These are phyloP conservation scores for Isatis tinctoria DNA, from an alignment of 345 rosid species.

Conservation along the genomic window DNA sequence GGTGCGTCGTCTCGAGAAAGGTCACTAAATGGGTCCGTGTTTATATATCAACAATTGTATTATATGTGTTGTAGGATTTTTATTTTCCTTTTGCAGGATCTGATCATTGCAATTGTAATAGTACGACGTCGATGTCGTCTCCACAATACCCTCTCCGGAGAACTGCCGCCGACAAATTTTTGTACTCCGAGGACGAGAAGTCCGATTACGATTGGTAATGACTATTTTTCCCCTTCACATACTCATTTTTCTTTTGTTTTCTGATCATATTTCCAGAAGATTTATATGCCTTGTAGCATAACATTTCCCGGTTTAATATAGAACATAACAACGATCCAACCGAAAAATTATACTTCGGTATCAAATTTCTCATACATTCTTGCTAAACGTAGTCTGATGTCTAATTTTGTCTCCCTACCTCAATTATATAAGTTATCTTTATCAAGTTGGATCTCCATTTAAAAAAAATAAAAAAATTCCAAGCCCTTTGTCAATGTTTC, in stretches of 20 bases:
- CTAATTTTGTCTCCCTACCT: not conserved
- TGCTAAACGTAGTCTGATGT: not conserved
- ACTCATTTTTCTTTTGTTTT: not conserved
- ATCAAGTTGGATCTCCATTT: not conserved
- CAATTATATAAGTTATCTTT: not conserved
- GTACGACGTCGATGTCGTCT: constrained; percentile 31
- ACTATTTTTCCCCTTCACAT: not conserved
- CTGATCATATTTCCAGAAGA: not conserved
- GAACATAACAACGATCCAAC: not conserved
- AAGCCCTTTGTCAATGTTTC: not conserved
- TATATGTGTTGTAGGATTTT: not conserved
- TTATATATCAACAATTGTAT: not conserved
- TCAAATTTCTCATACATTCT: not conserved
- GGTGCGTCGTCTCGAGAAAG: constrained; percentile 56
- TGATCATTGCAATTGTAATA: constrained; percentile 12
- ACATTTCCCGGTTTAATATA: not conserved
- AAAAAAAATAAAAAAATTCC: not conserved
- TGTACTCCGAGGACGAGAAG: constrained; percentile 35
- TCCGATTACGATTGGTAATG: constrained; percentile 34
- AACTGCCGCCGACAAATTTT: constrained; percentile 55
- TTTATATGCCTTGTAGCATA: not conserved
- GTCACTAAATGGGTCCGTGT: constrained; percentile 4
- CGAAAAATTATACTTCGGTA: not conserved
- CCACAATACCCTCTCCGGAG: constrained; percentile 31
- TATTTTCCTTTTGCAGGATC: constrained; percentile 34